Conservation (phyloP, 148 eudicot species). For the Tetragonia tetragonoides region DNA sequence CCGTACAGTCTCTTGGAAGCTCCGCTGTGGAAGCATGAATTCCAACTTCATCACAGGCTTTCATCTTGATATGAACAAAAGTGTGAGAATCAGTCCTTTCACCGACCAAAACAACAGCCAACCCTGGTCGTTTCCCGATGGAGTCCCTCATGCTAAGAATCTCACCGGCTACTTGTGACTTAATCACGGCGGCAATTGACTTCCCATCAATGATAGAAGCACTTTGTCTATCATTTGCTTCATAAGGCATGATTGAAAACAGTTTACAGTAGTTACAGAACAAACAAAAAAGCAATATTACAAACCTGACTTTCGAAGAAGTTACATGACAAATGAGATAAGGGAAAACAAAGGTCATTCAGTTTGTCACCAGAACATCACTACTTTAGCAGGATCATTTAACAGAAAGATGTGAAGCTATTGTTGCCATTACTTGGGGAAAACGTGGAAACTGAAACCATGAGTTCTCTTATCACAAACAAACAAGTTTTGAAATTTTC, state of each 20-base stretch:
- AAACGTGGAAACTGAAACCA: neutral
- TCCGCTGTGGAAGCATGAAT: constrained; percentile 35
- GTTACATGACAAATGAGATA: neutral
- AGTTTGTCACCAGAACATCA: neutral
- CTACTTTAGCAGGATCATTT: neutral
- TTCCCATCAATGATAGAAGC: constrained; percentile 49
- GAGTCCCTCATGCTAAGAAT: constrained; percentile 35
- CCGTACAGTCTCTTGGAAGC: constrained; percentile 39
- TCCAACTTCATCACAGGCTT: constrained; percentile 58
- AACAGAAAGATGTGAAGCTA: neutral
- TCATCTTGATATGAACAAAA: constrained; percentile 44
- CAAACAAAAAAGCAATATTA: neutral
- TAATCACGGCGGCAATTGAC: constrained; percentile 41
- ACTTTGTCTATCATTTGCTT: constrained; percentile 24
- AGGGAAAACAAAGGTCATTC: neutral
- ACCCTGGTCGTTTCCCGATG: constrained; percentile 41
- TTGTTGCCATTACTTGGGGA: no score
- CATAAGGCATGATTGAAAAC: constrained; percentile 10
- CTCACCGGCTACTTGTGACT: constrained; percentile 42
- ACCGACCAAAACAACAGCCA: constrained; percentile 54
- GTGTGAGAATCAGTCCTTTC: constrained; percentile 45
- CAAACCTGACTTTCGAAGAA: neutral
- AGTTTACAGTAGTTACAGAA: neutral
- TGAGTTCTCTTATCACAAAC: no score
- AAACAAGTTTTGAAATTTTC: no score